phyloP scores from a whole-genome alignment of 805 yeast genomes.

The Wickerhamiella nectarea region DNA sequence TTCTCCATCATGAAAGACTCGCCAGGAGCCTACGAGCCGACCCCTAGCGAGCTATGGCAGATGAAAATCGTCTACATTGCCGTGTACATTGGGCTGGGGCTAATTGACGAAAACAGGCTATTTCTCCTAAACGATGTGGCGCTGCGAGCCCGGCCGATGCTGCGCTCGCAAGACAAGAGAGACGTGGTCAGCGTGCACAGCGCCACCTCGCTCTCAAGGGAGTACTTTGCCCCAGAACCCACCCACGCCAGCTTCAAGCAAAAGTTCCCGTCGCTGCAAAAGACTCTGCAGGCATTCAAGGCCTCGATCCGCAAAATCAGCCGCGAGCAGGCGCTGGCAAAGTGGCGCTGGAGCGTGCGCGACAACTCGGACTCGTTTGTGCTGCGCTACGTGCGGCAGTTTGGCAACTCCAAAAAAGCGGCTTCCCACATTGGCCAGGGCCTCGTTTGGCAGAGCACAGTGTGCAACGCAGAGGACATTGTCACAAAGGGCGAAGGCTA shows the following conservation, averaged over 20 bases:
- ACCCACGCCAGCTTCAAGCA: not conserved
- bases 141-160: not conserved
- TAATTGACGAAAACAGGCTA: not conserved
- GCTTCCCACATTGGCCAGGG: not conserved
- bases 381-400: not conserved
- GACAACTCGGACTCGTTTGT: constrained; percentile 1
- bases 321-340: not conserved
- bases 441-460: not conserved
- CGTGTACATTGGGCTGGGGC: not conserved
- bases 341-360: constrained; percentile 5
- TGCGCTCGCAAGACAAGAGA: not conserved
- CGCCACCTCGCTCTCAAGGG: not conserved
- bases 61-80: constrained; percentile 1
- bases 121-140: not conserved
- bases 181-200: not conserved
- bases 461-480: constrained; percentile 43
- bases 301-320: not conserved
- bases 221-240: not conserved
- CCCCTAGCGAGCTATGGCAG: constrained; percentile 1
- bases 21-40: not conserved
- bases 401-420: constrained; percentile 1
- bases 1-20: not conserved
- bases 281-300: not conserved
- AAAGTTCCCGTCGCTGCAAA: not conserved
- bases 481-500: constrained; percentile 58